phyloP scores from a whole-genome alignment of 257 asterid genomes.

The Capsicum rhomboideum region DNA sequence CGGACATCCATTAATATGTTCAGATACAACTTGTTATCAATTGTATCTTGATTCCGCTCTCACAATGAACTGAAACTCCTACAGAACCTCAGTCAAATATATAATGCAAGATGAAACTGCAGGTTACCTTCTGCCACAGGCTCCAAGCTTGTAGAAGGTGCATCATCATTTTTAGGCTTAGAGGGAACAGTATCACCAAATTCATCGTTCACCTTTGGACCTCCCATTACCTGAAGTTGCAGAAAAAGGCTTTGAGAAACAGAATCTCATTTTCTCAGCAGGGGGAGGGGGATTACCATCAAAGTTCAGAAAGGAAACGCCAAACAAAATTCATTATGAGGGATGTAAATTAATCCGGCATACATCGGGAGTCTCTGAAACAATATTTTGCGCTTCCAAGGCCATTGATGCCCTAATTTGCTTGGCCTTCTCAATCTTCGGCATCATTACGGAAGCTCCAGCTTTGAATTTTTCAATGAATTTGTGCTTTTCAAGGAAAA shows the following conservation, averaged over 20 bases:
- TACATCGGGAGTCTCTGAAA: conserved; percentile 60
- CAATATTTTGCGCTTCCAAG: conserved; percentile 42
- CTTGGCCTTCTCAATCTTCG: conserved; percentile 87
- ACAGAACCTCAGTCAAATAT: background rate
- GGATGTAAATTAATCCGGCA: background rate
- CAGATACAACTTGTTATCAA: background rate
- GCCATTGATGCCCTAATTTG: conserved; percentile 61
- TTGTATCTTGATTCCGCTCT: background rate
- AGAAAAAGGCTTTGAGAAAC: background rate
- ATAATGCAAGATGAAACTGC: background rate
- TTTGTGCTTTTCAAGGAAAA: conserved; percentile 62
- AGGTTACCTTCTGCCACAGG: conserved; percentile 48
- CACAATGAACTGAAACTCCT: background rate
- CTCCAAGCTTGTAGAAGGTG: conserved; percentile 21
- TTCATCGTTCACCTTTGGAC: conserved; percentile 40
- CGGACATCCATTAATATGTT: background rate
- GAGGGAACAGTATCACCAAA: conserved; percentile 71
- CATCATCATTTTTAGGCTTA: conserved; percentile 39
- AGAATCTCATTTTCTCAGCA: background rate
- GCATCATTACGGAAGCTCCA: conserved; percentile 84
- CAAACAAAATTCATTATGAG: conserved; percentile 2
- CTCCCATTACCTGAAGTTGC: conserved; percentile 32
- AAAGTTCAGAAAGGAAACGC: background rate
- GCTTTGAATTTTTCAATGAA: conserved; percentile 90
- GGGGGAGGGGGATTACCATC: background rate